Evolutionary conservation across 75 land plant genomes (phyloP).

Genomic region (Selaginella tamariscina): DNA sequence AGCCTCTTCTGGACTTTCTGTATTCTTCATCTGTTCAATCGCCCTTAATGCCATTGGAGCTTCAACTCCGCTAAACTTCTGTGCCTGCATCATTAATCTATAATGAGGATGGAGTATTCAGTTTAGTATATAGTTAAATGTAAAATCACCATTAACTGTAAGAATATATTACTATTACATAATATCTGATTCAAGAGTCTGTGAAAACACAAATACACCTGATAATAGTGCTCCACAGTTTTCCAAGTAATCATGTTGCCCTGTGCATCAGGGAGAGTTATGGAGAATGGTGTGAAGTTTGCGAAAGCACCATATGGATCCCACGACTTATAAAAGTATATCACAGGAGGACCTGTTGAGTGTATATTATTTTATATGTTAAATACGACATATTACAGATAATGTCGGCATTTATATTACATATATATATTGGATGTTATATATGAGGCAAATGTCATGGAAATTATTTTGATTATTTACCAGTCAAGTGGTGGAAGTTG

Average conservation of each 20-base stretch:
- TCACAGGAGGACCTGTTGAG: slow-evolving; percentile 45
- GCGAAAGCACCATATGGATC: slow-evolving; percentile 87
- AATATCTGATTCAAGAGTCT: too few species aligned
- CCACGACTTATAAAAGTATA: slow-evolving; percentile 90
- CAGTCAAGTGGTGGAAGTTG: too few species aligned
- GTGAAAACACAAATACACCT: slow-evolving; percentile 34
- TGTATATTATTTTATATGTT: too few species aligned
- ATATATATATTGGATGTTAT: too few species aligned
- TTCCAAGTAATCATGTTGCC: slow-evolving; percentile 50
- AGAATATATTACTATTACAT: neutral
- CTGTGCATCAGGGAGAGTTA: slow-evolving; percentile 40
- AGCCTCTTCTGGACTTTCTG: slow-evolving; percentile 94
- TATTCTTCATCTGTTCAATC: slow-evolving; percentile 40
- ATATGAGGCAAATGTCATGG: too few species aligned
- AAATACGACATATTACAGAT: slow-evolving; percentile 12
- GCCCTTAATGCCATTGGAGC: slow-evolving; percentile 39
- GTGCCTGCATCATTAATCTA: too few species aligned
- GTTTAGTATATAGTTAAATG: too few species aligned
- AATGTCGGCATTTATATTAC: neutral
- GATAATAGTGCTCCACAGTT: slow-evolving; percentile 93
- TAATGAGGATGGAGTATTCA: too few species aligned
- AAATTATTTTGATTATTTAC: too few species aligned
- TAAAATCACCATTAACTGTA: neutral
- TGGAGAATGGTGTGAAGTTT: slow-evolving; percentile 83
- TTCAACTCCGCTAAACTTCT: slow-evolving; percentile 64